A percentile compares a stretch with the other conserved stretches of the same genome.
phyloP scores from a whole-genome alignment of 2,329 filamentous ascomycete species.

The Claviceps lovelessii region DNA sequence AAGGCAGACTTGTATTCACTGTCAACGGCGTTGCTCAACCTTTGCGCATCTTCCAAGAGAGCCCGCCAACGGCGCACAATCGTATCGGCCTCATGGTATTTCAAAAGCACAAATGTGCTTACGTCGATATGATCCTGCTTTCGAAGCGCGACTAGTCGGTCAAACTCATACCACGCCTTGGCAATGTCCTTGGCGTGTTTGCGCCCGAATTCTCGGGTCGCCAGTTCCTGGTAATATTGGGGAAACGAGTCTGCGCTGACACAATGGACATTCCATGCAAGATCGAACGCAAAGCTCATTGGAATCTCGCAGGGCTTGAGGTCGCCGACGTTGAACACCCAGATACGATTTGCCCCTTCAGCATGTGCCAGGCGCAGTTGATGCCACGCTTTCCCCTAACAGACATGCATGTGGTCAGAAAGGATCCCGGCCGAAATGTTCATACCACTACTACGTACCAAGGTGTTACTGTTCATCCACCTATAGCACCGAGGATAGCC shows the following conservation, averaged over 20 bases:
- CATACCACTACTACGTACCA: conserved; percentile 19
- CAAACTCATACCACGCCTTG: conserved; percentile 37
- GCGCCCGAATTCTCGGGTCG: conserved; percentile 35
- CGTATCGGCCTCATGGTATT: conserved; percentile 45
- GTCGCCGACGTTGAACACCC: conserved; percentile 50
- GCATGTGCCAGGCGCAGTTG: conserved; percentile 42
- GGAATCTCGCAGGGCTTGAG: conserved; percentile 44
- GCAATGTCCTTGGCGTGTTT: conserved; percentile 31
- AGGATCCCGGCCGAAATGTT: neutral
- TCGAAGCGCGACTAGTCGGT: conserved; percentile 32
- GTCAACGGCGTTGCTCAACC: conserved; percentile 29
- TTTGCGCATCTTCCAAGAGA: conserved; percentile 29
- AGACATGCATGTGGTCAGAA: neutral
- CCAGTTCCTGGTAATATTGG: conserved; percentile 31
- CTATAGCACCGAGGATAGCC: conserved; percentile 46
- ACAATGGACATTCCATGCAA: conserved; percentile 40
- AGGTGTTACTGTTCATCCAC: conserved; percentile 47
- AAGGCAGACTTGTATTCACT: conserved; percentile 34
- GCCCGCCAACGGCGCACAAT: conserved; percentile 38
- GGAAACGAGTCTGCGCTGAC: conserved; percentile 25
- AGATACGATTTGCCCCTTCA: conserved; percentile 34
- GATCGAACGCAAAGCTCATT: conserved; percentile 38
- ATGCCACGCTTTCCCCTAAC: conserved; percentile 26
- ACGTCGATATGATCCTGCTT: conserved; percentile 47
- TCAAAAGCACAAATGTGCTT: conserved; percentile 39